phyloP scores from a whole-genome alignment of 1,139 yeast genomes.

The Scheffersomyces quercinus region DNA sequence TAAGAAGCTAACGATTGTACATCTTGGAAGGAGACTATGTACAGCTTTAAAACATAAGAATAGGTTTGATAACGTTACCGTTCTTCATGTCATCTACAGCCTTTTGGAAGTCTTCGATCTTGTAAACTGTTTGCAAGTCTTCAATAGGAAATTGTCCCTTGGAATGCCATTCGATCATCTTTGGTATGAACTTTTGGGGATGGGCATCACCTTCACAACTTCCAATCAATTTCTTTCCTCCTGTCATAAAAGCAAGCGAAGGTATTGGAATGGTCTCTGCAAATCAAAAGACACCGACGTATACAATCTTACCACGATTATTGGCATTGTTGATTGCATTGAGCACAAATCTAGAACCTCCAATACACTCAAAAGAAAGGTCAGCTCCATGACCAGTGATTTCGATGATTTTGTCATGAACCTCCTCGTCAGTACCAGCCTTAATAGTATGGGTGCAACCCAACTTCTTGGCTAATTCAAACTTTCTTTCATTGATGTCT shows the following conservation, averaged over 20 bases:
- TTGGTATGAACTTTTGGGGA: conserved; percentile 8
- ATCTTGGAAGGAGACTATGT: no score
- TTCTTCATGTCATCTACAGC: conserved; percentile 8
- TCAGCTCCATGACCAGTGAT: conserved; percentile 15
- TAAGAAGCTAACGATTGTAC: not conserved
- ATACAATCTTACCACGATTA: conserved; percentile 5
- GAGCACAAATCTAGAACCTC: conserved; percentile 5
- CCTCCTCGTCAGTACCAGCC: conserved; percentile 12
- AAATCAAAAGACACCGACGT: conserved; percentile 4
- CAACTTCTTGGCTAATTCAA: conserved; percentile 36
- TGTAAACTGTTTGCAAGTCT: conserved; percentile 3
- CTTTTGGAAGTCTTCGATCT: conserved; percentile 3
- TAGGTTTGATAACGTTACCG: conserved; percentile 6
- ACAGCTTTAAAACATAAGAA: not conserved
- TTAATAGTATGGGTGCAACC: conserved; percentile 41
- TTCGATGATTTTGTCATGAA: conserved; percentile 23
- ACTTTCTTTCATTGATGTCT: conserved; percentile 43
- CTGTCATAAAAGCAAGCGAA: conserved; percentile 6
- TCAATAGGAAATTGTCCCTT: conserved; percentile 6
- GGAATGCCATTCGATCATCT: conserved; percentile 6
- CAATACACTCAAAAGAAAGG: conserved; percentile 7
- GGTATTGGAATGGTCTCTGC: conserved; percentile 4
- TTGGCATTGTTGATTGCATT: conserved; percentile 6
- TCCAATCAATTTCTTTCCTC: conserved; percentile 7
- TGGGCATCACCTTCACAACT: conserved; percentile 6